Evolutionary conservation across 2,329 filamentous ascomycete species (phyloP), one percentile per base, ranked within the genome.

Genomic region (Dendryphion nanum): DNA sequence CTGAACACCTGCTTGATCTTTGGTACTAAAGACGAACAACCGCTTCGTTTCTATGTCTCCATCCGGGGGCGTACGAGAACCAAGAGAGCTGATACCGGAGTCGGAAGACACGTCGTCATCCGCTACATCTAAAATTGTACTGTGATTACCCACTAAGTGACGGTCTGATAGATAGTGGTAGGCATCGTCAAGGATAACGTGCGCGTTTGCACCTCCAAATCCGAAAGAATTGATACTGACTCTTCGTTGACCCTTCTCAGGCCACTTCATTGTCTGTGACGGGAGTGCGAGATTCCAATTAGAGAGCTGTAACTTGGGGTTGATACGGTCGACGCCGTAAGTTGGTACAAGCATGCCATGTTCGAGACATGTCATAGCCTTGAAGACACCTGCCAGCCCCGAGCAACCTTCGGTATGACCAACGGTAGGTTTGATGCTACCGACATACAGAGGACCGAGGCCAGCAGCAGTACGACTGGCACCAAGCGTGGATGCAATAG

Each of bases 391-490:
- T n/a, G 53, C 55, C 1, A 66, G 38, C 15, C 59, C 62, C 15
- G 55, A 54, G 4, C 57, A 53, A 16, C 56, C 64, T 51, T 68
- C 60, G 3, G 56, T 55, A 38, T 68, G 66, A 4, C 66, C 65
- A 34, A 68, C 53, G 30, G 67, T 63, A 63, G 47, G 68, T 67
- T 24, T 41, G n/a, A 38, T 19, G 10, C 30, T 23, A 10, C 39
- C 39, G 30, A 30, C 29, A 10, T 16, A 30, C 15, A 30, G 16
- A 10, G 29, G 29, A 17, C 58, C 21, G 29, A 31, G 29, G 15
- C 15, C 29, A 7, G 29, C 23, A 26, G 23, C 23, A 26, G 23
- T n/a, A 26, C 19, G 14, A 12, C 33, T 29, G 10, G 4, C 19
- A 26, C 23, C 23, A 26, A 26, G 23, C n/a, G 23, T 26, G 8